Evolutionary conservation across 2,329 filamentous ascomycete genomes (phyloP).

Genomic region (Botrytis cinerea): DNA sequence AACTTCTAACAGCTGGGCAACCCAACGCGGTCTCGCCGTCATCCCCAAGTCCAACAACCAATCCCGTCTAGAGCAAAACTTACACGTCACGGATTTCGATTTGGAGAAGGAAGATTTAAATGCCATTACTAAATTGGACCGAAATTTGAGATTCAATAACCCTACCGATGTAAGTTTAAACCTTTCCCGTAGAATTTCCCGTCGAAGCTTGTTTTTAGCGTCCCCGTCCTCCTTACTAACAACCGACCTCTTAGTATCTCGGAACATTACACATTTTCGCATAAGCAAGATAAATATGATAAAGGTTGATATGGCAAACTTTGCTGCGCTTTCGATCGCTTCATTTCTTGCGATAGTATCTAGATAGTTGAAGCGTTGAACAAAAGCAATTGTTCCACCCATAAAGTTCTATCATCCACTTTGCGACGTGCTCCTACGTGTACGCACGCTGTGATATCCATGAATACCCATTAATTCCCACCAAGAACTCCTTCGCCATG

Average conservation of each 20-base stretch:
- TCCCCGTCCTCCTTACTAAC: slow-evolving; percentile 20
- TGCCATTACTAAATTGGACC: slow-evolving; percentile 65
- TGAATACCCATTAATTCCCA: slow-evolving; percentile 17
- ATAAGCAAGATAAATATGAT: slow-evolving; percentile 39
- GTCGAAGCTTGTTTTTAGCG: no score
- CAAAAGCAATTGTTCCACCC: neutral
- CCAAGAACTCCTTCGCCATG: slow-evolving; percentile 32
- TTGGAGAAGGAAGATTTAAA: slow-evolving; percentile 66
- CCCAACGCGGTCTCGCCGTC: slow-evolving; percentile 76
- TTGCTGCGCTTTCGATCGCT: neutral
- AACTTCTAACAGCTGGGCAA: slow-evolving; percentile 67
- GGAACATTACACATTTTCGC: slow-evolving; percentile 55
- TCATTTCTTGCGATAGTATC: neutral
- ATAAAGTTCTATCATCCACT: neutral
- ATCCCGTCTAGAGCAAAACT: slow-evolving; percentile 61
- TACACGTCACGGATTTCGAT: slow-evolving; percentile 67
- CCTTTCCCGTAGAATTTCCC: no score
- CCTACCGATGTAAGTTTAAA: slow-evolving; percentile 53
- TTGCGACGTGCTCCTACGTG: slow-evolving; percentile 6
- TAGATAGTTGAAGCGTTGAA: neutral
- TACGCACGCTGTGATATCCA: slow-evolving; percentile 15
- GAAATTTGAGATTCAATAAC: slow-evolving; percentile 74
- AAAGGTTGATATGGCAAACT: neutral
- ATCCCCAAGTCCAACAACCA: slow-evolving; percentile 75
- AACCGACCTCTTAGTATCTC: slow-evolving; percentile 46